Evolutionary conservation across 169 alveolate genomes (phyloP).

Genomic region (Besnoitia besnoiti): DNA sequence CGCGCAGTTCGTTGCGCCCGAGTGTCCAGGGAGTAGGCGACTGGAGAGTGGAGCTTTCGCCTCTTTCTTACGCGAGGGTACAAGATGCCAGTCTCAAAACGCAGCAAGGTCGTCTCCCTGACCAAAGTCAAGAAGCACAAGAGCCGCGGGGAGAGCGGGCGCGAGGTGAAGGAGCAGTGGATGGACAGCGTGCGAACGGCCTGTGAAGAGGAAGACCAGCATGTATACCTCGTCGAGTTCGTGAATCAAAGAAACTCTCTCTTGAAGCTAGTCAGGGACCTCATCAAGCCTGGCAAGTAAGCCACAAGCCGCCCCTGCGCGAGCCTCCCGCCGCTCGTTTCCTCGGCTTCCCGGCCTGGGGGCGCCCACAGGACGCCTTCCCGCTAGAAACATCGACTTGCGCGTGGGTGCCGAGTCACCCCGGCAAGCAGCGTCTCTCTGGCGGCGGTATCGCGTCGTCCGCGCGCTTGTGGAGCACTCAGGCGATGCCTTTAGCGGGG

Average conservation of each 20-base stretch:
- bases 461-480: too few relatives aligned
- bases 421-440: too few relatives aligned
- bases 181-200: neutral
- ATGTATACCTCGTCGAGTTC: constrained; percentile 53
- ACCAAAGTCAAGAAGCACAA: constrained; percentile 43
- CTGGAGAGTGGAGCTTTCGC: too few relatives aligned
- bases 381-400: too few relatives aligned
- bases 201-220: constrained; percentile 42
- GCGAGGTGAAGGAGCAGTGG: constrained; percentile 27
- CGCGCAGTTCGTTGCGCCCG: too few relatives aligned
- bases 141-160: neutral
- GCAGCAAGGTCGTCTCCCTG: constrained; percentile 28
- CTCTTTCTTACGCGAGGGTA: neutral
- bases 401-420: too few relatives aligned
- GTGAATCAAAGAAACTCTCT: constrained; percentile 46
- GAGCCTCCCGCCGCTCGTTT: neutral
- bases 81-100: constrained; percentile 62
- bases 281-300: constrained; percentile 44
- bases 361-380: too few relatives aligned
- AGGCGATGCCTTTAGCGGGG: too few relatives aligned
- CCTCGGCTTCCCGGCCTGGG: too few relatives aligned
- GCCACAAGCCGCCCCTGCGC: neutral
- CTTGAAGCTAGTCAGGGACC: constrained; percentile 32
- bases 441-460: too few relatives aligned
- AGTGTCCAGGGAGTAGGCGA: too few relatives aligned